phyloP scores from a whole-genome alignment of 257 asterid genomes.

The Agastache rugosa region DNA sequence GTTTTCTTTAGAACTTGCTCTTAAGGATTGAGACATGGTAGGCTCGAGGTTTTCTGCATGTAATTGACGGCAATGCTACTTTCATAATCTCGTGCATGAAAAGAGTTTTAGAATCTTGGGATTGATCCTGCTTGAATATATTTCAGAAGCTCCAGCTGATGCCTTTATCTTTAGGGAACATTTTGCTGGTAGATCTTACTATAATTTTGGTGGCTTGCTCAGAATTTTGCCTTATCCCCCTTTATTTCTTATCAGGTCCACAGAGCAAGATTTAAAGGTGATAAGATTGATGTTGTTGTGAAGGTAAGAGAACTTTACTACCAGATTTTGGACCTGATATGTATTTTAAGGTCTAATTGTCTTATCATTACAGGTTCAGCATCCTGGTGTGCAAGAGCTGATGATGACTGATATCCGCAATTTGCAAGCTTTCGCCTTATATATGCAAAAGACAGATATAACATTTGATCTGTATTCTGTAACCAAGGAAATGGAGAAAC shows the following conservation, averaged over 20 bases:
- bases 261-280: conserved; percentile 83
- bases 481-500: conserved; percentile 98
- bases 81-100: background rate
- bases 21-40: background rate
- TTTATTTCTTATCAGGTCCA: conserved; percentile 71
- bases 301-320: conserved; percentile 59
- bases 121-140: conserved; percentile 30
- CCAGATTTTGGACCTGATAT: conserved; percentile 18
- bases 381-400: conserved; percentile 89
- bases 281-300: conserved; percentile 83
- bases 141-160: conserved; percentile 21
- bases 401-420: conserved; percentile 99
- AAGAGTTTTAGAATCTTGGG: background rate
- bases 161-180: conserved; percentile 6
- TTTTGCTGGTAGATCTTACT: conserved; percentile 13
- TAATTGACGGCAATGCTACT: conserved; percentile 12
- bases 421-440: conserved; percentile 91
- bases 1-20: background rate
- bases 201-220: conserved; percentile 18
- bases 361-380: conserved; percentile 72
- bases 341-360: conserved; percentile 32
- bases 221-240: conserved; percentile 7
- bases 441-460: conserved; percentile 95
- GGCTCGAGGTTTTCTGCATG: conserved; percentile 18
- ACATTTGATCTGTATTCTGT: conserved; percentile 88